Conservation (phyloP, 257 asterid species). For the Coffea canephora region DNA sequence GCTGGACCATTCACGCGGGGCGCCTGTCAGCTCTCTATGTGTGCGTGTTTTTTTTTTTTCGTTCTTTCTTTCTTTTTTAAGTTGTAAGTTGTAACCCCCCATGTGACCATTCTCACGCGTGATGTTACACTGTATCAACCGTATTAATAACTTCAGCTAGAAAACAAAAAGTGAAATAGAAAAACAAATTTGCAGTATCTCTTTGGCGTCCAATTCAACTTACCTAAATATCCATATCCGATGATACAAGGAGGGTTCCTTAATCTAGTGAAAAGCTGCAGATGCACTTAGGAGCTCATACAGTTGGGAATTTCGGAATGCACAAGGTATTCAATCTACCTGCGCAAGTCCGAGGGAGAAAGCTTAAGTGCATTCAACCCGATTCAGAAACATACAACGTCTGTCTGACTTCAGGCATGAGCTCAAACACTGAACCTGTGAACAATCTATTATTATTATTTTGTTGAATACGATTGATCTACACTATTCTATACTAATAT, state of each 20-base stretch:
- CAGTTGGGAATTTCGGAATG: neutral
- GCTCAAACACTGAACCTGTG: neutral
- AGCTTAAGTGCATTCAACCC: too few species aligned
- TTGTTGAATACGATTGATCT: too few species aligned
- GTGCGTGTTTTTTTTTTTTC: neutral
- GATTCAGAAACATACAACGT: too few species aligned
- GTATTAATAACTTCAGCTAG: neutral
- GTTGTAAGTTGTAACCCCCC: neutral
- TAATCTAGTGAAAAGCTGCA: neutral
- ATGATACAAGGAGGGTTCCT: too few species aligned
- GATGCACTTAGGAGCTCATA: neutral
- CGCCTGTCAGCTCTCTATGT: conserved; percentile 6
- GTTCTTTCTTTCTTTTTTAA: too few species aligned
- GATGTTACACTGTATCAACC: conserved; percentile 5
- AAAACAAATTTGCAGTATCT: neutral
- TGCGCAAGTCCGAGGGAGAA: too few species aligned
- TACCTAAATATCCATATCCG: neutral
- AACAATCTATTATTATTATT: neutral
- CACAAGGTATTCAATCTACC: neutral
- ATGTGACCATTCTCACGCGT: conserved; percentile 21
- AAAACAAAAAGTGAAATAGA: neutral
- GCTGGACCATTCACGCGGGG: too few species aligned
- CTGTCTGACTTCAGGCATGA: too few species aligned
- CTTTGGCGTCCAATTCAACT: neutral
- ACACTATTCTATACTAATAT: too few species aligned